These are phyloP conservation scores for Pyricularia pennisetigena DNA, from an alignment of 2,329 filamentous ascomycete species.

Conservation along the genomic window DNA sequence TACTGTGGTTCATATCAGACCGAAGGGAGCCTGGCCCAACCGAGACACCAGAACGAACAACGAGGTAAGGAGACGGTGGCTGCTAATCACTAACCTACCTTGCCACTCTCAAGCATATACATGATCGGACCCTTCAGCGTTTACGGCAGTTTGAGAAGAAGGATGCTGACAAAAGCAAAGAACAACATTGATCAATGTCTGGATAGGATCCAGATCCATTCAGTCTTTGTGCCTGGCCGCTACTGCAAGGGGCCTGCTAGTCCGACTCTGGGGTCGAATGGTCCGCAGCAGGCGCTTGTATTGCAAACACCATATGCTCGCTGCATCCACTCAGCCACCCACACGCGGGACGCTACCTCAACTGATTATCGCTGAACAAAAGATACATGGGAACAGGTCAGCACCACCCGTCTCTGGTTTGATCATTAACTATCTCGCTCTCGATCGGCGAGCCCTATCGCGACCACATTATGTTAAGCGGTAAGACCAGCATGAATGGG, in stretches of 20 bases:
- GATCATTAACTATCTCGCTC: background rate
- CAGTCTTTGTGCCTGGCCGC: background rate
- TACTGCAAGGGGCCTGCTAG: background rate
- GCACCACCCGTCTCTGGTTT: background rate
- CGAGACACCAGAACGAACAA: too few relatives aligned
- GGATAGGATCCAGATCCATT: background rate
- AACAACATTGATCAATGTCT: background rate
- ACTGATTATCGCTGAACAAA: too few relatives aligned
- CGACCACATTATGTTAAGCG: background rate
- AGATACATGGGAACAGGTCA: background rate
- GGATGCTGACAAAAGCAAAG: background rate
- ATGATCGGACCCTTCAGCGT: background rate
- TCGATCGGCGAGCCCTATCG: background rate
- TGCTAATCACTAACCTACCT: background rate
- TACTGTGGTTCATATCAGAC: too few relatives aligned
- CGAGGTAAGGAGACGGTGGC: background rate
- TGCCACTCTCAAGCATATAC: background rate
- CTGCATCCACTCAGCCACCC: background rate
- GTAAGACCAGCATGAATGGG: background rate
- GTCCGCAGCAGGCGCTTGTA: background rate
- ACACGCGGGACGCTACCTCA: too few relatives aligned
- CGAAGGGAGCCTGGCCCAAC: too few relatives aligned
- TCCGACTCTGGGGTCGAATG: background rate
- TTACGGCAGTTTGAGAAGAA: background rate
- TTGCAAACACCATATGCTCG: background rate